Evolutionary conservation across 257 asterid genomes (phyloP), one percentile per base, ranked within the genome.

Genomic region (Paraleonurus japonicus): DNA sequence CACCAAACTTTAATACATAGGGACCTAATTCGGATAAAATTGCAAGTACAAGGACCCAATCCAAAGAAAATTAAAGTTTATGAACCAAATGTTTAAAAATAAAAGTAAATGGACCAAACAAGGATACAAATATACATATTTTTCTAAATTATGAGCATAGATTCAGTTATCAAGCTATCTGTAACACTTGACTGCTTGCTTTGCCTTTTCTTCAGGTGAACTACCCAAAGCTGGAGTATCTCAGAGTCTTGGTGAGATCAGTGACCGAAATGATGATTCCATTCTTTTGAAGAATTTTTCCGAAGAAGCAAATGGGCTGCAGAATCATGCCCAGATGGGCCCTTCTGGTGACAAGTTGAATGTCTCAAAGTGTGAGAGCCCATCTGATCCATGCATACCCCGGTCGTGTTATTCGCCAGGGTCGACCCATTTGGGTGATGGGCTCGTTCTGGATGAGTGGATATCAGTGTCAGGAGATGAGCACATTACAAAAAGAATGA

Each of bases 401-500:
- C 51, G 65, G 16, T 65, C 73, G 23, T 15, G 68, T 33, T 22
- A 47, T 54, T 62, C 13, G 0, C 72, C 69, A 4, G 4, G 2
- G 7, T 41, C 24, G 3, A 4, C 71, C 16, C 22, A 35, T 65
- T 35, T 43, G 28, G 67, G 62, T n/a, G 35, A 48, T 33, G 59
- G 32, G 32, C 57, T 62, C 33, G 72, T 30, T 43, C 72, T 5
- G 39, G 71, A 28, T 6, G 76, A 58, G 30, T 59, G 75, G 60
- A 73, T 0, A 15, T 22, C 80, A 26, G 88, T 76, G 45, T 61
- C 80, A 1, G 83, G 77, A 1, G 85, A 70, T 12, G 75, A 69
- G 28, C 89, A 59, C 55, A 63, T 76, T 69, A 77, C 90, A n/a
- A 92, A 92, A 79, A 87, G 80, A 82, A 81, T 81, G 79, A 81